Evolutionary conservation across 495 filamentous ascomycete species (phyloP).

Genomic region (Aspergillus sparsus): DNA sequence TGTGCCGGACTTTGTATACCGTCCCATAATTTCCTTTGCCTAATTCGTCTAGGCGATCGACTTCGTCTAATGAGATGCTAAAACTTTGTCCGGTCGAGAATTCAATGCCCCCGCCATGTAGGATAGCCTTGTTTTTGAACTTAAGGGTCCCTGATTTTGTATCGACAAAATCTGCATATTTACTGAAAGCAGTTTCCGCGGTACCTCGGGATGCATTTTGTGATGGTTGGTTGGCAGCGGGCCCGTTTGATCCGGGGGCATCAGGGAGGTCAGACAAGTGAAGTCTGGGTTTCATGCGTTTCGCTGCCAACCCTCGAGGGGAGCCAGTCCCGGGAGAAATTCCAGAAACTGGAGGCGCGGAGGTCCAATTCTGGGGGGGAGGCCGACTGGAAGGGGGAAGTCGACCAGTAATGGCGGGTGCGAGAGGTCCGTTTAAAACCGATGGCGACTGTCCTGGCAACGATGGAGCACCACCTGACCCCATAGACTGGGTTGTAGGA

Average conservation of each 20-base stretch:
- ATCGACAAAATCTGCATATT: constrained; percentile 91
- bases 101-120: constrained; percentile 85
- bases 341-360: constrained; percentile 47
- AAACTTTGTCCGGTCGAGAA: constrained; percentile 90
- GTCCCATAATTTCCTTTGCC: constrained; percentile 99
- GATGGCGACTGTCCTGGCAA: constrained; percentile 24
- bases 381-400: constrained; percentile 45
- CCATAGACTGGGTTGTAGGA: constrained; percentile 29
- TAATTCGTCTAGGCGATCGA: constrained; percentile 91
- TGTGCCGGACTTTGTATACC: constrained; percentile 93
- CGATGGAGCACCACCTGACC: constrained; percentile 16
- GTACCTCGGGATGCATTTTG: constrained; percentile 24
- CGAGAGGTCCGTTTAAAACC: constrained; percentile 27
- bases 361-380: constrained; percentile 49
- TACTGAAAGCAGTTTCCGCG: constrained; percentile 72
- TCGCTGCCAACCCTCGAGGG: constrained; percentile 54
- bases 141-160: constrained; percentile 86
- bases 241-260: constrained; percentile 39
- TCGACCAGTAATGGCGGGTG: constrained; percentile 40
- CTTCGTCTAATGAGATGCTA: constrained; percentile 91
- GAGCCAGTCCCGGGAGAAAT: constrained; percentile 30
- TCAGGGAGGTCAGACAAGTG: constrained; percentile 55
- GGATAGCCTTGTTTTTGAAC: constrained; percentile 89
- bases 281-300: constrained; percentile 53
- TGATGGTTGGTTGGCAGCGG: constrained; percentile 23